Evolutionary conservation across 23 red algal genomes (phyloP).

Genomic region (Gracilaria gracilis): DNA sequence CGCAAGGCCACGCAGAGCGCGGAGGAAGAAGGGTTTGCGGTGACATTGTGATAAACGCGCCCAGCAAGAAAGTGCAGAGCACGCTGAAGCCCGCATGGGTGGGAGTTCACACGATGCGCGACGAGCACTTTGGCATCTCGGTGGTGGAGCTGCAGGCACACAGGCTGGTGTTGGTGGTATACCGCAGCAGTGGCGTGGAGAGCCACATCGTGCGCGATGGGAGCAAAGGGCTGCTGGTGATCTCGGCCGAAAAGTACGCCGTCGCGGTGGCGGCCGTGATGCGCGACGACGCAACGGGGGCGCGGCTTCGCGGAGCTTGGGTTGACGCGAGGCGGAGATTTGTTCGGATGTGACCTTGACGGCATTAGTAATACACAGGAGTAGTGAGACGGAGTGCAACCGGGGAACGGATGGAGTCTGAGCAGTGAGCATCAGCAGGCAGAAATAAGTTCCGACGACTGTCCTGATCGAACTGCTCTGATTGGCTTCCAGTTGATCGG

Average conservation of each 20-base stretch:
- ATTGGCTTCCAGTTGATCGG: too few relatives aligned
- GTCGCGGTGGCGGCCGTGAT: constrained; percentile 41
- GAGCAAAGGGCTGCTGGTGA: constrained; percentile 46
- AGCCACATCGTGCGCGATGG: constrained; percentile 80
- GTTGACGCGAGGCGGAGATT: too few relatives aligned
- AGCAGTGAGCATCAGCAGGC: too few relatives aligned
- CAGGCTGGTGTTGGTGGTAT: constrained; percentile 85
- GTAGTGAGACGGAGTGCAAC: too few relatives aligned
- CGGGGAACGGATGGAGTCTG: too few relatives aligned
- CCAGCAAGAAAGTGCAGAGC: constrained; percentile 49
- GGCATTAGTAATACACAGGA: too few relatives aligned
- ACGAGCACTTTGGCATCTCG: constrained; percentile 99
- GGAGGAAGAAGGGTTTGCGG: constrained; percentile 4
- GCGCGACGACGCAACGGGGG: not conserved
- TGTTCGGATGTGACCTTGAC: too few relatives aligned
- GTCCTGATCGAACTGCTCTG: too few relatives aligned
- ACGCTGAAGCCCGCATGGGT: constrained; percentile 42
- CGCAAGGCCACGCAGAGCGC: constrained; percentile 37
- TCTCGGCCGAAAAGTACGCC: constrained; percentile 28
- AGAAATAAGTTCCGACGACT: too few relatives aligned
- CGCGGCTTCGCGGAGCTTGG: not conserved
- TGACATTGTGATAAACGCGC: constrained; percentile 77
- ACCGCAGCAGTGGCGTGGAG: constrained; percentile 86
- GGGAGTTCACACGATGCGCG: constrained; percentile 91
- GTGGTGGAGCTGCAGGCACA: constrained; percentile 88